Base-by-base conservation (phyloP, 1,284 basidiomycete genomes). In the Ustilago cynodontis region DNA sequence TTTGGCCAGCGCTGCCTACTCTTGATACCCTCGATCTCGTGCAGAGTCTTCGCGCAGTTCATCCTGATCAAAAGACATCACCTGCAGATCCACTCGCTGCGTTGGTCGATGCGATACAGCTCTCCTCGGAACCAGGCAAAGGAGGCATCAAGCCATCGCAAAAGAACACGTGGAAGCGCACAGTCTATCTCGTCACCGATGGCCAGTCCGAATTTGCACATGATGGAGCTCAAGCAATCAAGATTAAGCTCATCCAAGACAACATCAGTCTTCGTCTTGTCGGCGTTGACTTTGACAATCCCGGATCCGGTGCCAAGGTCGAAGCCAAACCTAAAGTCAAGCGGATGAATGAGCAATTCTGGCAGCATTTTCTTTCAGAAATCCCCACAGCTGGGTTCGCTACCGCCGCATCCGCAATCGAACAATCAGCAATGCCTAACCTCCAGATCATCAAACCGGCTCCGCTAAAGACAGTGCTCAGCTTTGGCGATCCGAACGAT, bases 271-370 rank as follows among this genome's bases (percentile, higher is more conserved):
- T 87, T 28, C 76, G 75, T 1, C 75, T 87, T n/a, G 64, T 87
- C 28, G 94, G 94, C 4, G 88, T 94, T 43, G 93, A 94, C 85
- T 95, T 95, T 85, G 93, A 92, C 80, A 92, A 94, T 77, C 90
- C 91, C 39, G 89, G 91, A 22, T 87, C 90, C 24, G 89, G 87
- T 0, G 91, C 89, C 81, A 85, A 88, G 9, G 91, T 94, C 82
- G 89, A 92, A 59, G 87, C 90, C 77, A 94, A 95, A 81, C 88
- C 89, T 10, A 70, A 88, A 5, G 88, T 90, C 66, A 94, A 95
- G 89, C 93, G 92, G 78, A 65, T 51, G 33, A 94, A 96, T 80
- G 95, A 98, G 87, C 85, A 85, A 31, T 95, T 95, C 82, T 95
- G 88, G 87, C 84, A 90, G 80, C 85, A 88, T 20, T 86, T 88